phyloP scores from a whole-genome alignment of 1,284 basidiomycete species.

The Taiwanofungus camphoratus region DNA sequence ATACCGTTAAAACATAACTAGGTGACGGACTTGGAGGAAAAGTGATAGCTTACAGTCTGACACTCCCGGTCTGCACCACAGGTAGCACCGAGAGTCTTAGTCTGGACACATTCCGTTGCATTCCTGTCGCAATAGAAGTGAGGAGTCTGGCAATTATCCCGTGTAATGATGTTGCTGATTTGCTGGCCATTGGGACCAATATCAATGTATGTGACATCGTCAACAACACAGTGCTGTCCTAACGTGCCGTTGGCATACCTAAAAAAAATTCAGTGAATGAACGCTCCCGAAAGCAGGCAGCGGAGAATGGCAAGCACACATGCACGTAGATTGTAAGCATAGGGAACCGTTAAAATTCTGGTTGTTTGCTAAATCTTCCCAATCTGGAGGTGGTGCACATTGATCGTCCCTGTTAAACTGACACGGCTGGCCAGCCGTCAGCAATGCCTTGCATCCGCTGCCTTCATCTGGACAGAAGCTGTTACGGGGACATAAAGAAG shows the following conservation, averaged over 20 bases:
- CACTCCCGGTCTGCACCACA: constrained; percentile 60
- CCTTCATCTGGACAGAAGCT: constrained; percentile 72
- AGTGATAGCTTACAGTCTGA: constrained; percentile 32
- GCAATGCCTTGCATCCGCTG: constrained; percentile 47
- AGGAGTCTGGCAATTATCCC: constrained; percentile 55
- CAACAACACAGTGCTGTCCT: constrained; percentile 50
- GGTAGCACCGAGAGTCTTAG: constrained; percentile 36
- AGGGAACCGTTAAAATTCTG: constrained; percentile 53
- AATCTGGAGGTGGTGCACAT: constrained; percentile 45
- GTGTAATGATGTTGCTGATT: constrained; percentile 47
- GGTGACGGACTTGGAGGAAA: too few species aligned
- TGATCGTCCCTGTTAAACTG: constrained; percentile 72
- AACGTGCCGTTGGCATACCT: constrained; percentile 56
- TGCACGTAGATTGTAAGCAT: constrained; percentile 58
- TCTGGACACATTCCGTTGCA: constrained; percentile 39
- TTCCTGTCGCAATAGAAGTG: constrained; percentile 53
- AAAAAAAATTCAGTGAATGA: constrained; percentile 1
- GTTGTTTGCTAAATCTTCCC: constrained; percentile 32
- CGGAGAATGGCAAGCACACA: constrained; percentile 36
- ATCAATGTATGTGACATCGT: constrained; percentile 57
- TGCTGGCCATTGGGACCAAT: constrained; percentile 37
- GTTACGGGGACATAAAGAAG: constrained; percentile 49
- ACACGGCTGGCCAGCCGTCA: constrained; percentile 46
- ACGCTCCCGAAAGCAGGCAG: background rate
- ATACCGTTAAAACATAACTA: background rate